Base-by-base conservation (phyloP, 208 protist genomes). In the Kentomonas sorsogonicus region DNA sequence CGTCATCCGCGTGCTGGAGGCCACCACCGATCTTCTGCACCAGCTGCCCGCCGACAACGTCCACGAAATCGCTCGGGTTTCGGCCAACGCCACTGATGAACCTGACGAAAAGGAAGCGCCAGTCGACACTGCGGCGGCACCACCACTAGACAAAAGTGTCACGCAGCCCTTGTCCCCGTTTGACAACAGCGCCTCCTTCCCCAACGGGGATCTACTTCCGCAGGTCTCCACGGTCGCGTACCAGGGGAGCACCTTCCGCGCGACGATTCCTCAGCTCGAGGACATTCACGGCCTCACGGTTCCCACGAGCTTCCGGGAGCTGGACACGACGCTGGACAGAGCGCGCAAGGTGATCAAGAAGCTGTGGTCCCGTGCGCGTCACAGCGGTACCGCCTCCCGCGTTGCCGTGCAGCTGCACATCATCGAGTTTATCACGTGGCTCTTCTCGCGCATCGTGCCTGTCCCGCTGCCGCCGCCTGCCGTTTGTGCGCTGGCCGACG, bases 381-480 rank as follows among this genome's bases (percentile, higher is more conserved):
- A 91, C 54, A 77, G 75, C 53, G 68, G 76, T 27, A 91, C 83
- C 6, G 63, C 79, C 39, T 86, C 78, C 27, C 74, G 83, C 11
- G 75, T 91, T 9, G 83, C 79, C 3, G 61, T 87, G n/a, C 79
- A 88, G 57, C 67, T 88, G 73, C 73, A 91, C 48, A 78, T 84
- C 31, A 83, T 87, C 51, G 77, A 83, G 53, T 53, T 81, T 57
- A 88, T 92, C 64, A 75, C 77, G 33, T 85, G 69, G 73, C 34
- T 80, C 9, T 85, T 91, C 64, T 57, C 69, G 20, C 57, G 61
- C 4, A 53, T 86, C 20, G 63, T 93, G 9, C 83, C 86, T 0
- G 58, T 90, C 9, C 86, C 86, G 22, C 38, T 59, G 39, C 72
- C 57, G 9, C 50, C 26, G 40, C 53, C 36, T 62, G n/a, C n/a